Conservation (phyloP, 1,139 yeast species). For the Pichia sp. region DNA sequence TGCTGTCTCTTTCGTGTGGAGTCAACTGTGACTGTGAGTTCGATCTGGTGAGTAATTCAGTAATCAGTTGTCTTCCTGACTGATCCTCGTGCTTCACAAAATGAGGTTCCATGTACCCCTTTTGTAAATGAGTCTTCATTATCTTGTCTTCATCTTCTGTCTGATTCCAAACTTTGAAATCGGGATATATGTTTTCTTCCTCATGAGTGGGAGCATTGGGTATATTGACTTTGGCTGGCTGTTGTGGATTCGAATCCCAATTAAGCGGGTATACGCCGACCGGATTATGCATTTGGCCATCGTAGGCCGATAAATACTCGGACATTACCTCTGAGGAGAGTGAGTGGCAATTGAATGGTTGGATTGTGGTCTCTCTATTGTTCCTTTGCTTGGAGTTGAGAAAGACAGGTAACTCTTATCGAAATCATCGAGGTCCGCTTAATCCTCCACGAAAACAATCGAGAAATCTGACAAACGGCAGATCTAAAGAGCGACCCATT, state of each 20-base stretch:
- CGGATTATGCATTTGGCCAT: constrained; percentile 32
- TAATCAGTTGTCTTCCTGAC: constrained; percentile 48
- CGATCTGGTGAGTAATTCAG: constrained; percentile 32
- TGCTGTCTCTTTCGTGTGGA: not conserved
- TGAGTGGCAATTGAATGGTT: not conserved
- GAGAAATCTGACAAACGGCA: not conserved
- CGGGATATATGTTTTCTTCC: constrained; percentile 51
- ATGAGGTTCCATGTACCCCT: constrained; percentile 56
- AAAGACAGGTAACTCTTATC: too few species aligned
- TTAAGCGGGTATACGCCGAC: constrained; percentile 36
- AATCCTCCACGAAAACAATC: not conserved
- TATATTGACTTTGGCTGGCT: not conserved
- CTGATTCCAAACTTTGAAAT: constrained; percentile 76
- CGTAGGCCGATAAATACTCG: constrained; percentile 8
- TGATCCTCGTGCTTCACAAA: constrained; percentile 56
- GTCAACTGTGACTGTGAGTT: not conserved
- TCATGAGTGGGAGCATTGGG: constrained; percentile 1
- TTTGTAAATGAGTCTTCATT: constrained; percentile 48
- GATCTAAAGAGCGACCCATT: not conserved
- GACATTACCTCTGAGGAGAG: not conserved
- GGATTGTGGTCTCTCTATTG: too few species aligned
- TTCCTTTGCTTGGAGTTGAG: not conserved
- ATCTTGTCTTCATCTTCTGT: constrained; percentile 51
- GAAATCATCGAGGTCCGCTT: too few species aligned
- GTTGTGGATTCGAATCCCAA: constrained; percentile 19